Conservation (phyloP, 805 yeast genomes). For the Teunomyces atbi region DNA sequence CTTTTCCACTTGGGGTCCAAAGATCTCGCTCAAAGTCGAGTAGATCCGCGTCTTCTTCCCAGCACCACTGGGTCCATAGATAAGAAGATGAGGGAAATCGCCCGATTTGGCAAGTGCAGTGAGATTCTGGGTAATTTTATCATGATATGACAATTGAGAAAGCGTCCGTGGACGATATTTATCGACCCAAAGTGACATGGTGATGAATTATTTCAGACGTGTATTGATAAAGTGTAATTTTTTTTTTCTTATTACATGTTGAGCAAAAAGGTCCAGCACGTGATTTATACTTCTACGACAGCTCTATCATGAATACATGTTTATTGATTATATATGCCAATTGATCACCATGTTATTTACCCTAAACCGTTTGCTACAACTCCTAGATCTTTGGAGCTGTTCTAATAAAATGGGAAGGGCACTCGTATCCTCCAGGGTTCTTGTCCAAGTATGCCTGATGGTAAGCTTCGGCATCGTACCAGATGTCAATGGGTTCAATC, state of each 20-base stretch:
- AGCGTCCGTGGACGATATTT: slow-evolving; percentile 79
- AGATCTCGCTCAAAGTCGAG: slow-evolving; percentile 73
- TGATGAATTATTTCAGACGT: slow-evolving; percentile 7
- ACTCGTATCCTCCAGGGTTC: slow-evolving; percentile 85
- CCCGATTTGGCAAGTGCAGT: slow-evolving; percentile 62
- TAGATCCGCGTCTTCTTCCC: slow-evolving; percentile 95
- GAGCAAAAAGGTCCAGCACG: no score
- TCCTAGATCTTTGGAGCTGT: slow-evolving; percentile 46
- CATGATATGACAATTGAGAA: slow-evolving; percentile 64
- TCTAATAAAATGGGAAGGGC: slow-evolving; percentile 86
- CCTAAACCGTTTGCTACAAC: background rate
- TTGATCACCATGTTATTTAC: background rate
- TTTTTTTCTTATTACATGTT: background rate
- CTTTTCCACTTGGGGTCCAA: slow-evolving; percentile 78
- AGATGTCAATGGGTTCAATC: slow-evolving; percentile 63
- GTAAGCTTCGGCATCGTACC: slow-evolving; percentile 94
- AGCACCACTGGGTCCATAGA: slow-evolving; percentile 96
- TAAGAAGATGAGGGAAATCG: slow-evolving; percentile 88
- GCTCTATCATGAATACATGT: no score
- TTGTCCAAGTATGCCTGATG: slow-evolving; percentile 80
- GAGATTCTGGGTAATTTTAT: slow-evolving; percentile 60
- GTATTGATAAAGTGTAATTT: slow-evolving; percentile 1
- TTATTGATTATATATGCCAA: background rate
- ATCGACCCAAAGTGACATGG: slow-evolving; percentile 94
- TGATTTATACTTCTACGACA: no score